Percentiles rank a stretch among this genome's conserved stretches.
These are phyloP conservation scores for Zygosaccharomyces pseudobailii DNA, from an alignment of 1,139 yeast species.

Conservation along the genomic window DNA sequence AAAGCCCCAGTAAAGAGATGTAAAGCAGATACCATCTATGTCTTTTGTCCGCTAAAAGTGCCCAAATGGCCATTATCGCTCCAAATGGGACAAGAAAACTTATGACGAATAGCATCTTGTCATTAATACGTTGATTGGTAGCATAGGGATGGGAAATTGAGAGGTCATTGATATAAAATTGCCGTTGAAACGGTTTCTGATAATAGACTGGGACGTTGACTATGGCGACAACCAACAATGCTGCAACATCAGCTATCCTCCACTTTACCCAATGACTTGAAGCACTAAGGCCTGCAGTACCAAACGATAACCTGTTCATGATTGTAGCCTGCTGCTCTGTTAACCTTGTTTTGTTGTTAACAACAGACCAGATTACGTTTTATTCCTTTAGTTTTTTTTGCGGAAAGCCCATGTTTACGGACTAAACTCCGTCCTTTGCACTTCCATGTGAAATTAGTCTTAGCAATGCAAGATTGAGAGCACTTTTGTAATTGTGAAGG, in stretches of 20 bases:
- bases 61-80: slow-evolving; percentile 36
- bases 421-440: neutral
- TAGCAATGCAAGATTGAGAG: too few species aligned
- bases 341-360: neutral
- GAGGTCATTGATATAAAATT: slow-evolving; percentile 53
- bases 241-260: slow-evolving; percentile 55
- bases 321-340: slow-evolving; percentile 7
- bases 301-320: slow-evolving; percentile 42
- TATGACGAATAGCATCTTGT: slow-evolving; percentile 36
- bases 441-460: neutral
- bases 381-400: too few species aligned
- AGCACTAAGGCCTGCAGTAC: slow-evolving; percentile 9
- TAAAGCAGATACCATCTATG: slow-evolving; percentile 44
- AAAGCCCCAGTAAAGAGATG: slow-evolving; percentile 49
- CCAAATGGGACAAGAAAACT: slow-evolving; percentile 42
- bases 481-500: too few species aligned
- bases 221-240: slow-evolving; percentile 41
- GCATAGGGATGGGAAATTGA: slow-evolving; percentile 73
- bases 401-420: too few species aligned
- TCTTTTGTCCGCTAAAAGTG: slow-evolving; percentile 38
- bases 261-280: slow-evolving; percentile 38
- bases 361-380: neutral
- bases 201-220: slow-evolving; percentile 43
- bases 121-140: slow-evolving; percentile 54
- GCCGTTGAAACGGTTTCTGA: slow-evolving; percentile 64